phyloP scores from a whole-genome alignment of 78 protist species.

The Dictyostelium intermedium region DNA sequence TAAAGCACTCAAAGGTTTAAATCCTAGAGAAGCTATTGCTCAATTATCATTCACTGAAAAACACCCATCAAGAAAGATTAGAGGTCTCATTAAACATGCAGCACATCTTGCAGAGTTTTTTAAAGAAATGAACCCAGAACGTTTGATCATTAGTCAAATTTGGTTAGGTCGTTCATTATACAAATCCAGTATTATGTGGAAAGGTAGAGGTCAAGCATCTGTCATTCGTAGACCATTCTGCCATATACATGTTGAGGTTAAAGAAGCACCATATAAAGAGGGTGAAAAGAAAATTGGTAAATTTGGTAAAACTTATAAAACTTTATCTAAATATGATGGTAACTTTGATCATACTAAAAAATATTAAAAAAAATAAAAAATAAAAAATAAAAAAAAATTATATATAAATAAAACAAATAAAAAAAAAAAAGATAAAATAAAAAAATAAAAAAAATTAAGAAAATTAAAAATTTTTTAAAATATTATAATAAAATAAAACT shows the following conservation, averaged over 20 bases:
- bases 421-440: neutral
- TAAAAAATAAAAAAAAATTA: neutral
- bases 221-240: conserved; percentile 49
- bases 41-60: conserved; percentile 47
- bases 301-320: conserved; percentile 68
- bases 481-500: neutral
- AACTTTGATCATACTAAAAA: conserved; percentile 1
- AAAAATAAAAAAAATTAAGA: neutral
- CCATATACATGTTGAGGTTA: conserved; percentile 37
- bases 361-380: conserved; percentile 19
- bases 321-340: conserved; percentile 28
- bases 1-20: conserved; percentile 35
- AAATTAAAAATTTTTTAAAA: neutral
- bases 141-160: conserved; percentile 64
- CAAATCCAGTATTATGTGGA: neutral
- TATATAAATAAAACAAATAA: neutral
- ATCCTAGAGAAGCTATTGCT: conserved; percentile 54
- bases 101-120: conserved; percentile 32
- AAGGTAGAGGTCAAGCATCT: conserved; percentile 60
- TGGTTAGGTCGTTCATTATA: conserved; percentile 51
- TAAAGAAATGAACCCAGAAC: conserved; percentile 50
- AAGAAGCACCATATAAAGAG: neutral
- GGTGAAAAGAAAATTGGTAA: conserved; percentile 75
- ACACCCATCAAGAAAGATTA: conserved; percentile 40
- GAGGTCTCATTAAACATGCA: conserved; percentile 64